A percentile compares a stretch with the other conserved stretches of the same genome.
Evolutionary conservation across 2,329 filamentous ascomycete genomes (phyloP).

Genomic region (Leptographium wingfieldii): DNA sequence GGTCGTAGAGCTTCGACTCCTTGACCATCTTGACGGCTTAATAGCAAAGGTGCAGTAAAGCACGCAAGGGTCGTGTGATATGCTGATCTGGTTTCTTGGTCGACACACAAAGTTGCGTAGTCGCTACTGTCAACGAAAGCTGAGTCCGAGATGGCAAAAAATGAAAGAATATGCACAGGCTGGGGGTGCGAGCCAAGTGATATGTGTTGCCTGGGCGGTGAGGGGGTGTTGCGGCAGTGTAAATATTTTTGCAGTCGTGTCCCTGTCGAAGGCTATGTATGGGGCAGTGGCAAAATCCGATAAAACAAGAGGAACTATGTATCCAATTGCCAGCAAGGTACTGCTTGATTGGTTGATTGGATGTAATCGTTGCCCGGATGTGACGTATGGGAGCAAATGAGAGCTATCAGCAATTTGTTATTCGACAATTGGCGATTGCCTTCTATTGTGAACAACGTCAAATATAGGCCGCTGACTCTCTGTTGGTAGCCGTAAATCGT

Average conservation of each 20-base stretch:
- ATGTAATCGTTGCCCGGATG: not conserved
- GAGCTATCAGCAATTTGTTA: not conserved
- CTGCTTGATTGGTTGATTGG: not conserved
- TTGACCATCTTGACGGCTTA: constrained; percentile 19
- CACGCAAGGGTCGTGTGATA: not conserved
- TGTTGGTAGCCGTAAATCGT: not conserved
- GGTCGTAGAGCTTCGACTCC: constrained; percentile 61
- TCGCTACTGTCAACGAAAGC: not conserved
- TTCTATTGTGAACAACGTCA: not conserved
- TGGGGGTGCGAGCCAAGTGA: not conserved
- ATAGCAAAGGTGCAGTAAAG: not conserved
- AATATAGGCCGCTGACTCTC: not conserved
- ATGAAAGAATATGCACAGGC: not conserved
- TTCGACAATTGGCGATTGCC: not conserved
- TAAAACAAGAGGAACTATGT: not conserved
- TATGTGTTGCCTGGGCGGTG: not conserved
- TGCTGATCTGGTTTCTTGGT: not conserved
- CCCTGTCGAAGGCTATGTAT: too few species aligned
- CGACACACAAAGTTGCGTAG: not conserved
- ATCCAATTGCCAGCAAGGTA: not conserved
- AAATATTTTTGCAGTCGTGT: not conserved
- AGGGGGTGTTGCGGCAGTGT: not conserved
- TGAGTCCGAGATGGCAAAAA: not conserved
- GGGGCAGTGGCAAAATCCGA: not conserved
- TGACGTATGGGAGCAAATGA: not conserved